phyloP scores from a whole-genome alignment of 352 stramenopile genomes.

The Globisporangium splendens region DNA sequence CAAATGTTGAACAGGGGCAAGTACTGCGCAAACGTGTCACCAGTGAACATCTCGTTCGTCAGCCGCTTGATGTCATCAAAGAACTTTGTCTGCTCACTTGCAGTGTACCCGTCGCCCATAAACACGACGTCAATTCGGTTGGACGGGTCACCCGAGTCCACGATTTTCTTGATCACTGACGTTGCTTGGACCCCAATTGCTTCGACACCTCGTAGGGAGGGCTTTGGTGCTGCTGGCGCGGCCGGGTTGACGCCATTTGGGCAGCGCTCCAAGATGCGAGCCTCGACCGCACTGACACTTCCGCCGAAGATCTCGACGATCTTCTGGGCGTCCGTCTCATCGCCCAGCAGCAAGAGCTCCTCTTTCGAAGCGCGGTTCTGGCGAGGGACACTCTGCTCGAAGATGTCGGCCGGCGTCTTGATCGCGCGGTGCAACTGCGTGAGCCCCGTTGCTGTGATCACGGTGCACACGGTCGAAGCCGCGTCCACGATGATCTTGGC shows the following conservation, averaged over 20 bases:
- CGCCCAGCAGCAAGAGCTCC: constrained; percentile 7
- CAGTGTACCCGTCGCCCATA: constrained; percentile 42
- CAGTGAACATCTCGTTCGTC: constrained; percentile 35
- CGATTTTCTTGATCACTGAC: constrained; percentile 19
- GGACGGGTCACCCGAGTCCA: constrained; percentile 27
- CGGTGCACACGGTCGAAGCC: constrained; percentile 2
- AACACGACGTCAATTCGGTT: constrained; percentile 48
- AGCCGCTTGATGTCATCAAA: constrained; percentile 33
- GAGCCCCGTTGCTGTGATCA: constrained; percentile 10
- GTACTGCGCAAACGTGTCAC: constrained; percentile 27
- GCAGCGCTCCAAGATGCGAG: not conserved
- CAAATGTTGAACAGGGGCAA: constrained; percentile 31
- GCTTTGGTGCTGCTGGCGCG: too few relatives aligned
- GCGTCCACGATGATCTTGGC: constrained; percentile 14
- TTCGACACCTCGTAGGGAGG: too few relatives aligned
- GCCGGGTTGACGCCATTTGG: too few relatives aligned
- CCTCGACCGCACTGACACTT: constrained; percentile 8
- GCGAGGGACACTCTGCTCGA: constrained; percentile 11
- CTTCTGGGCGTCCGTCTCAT: constrained; percentile 9
- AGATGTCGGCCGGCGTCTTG: not conserved
- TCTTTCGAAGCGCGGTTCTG: constrained; percentile 14
- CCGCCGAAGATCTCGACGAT: constrained; percentile 17
- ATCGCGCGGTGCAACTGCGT: constrained; percentile 18
- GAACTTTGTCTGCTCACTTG: constrained; percentile 21
- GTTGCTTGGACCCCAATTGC: not conserved